phyloP scores from a whole-genome alignment of 345 rosid genomes.

The Salix caprea region DNA sequence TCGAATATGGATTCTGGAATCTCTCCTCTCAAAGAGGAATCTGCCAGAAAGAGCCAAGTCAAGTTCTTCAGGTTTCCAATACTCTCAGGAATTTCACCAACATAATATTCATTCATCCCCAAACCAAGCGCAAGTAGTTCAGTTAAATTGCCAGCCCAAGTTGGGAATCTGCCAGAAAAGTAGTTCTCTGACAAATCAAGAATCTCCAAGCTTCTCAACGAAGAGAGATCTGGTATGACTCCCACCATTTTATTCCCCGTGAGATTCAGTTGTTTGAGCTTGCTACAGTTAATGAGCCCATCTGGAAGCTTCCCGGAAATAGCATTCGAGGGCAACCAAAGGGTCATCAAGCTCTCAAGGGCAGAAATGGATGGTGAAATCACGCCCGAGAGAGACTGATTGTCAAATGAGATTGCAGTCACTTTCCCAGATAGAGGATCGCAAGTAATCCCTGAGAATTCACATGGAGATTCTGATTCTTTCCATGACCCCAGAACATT shows the following conservation, averaged over 20 bases:
- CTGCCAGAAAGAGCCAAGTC: conserved; percentile 47
- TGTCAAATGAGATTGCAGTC: conserved; percentile 40
- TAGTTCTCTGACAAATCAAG: conserved; percentile 53
- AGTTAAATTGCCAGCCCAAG: conserved; percentile 63
- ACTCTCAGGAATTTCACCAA: conserved; percentile 48
- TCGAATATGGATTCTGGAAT: conserved; percentile 63
- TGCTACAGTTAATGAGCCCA: conserved; percentile 39
- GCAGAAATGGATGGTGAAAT: conserved; percentile 57
- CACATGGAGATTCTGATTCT: conserved; percentile 54
- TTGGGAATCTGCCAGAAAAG: conserved; percentile 56
- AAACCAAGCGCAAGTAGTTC: conserved; percentile 42
- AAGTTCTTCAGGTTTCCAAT: conserved; percentile 66
- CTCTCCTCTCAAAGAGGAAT: conserved; percentile 39
- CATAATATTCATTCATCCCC: conserved; percentile 43
- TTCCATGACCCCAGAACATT: conserved; percentile 62
- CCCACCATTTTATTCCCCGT: conserved; percentile 50
- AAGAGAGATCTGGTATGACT: conserved; percentile 56
- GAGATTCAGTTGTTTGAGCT: conserved; percentile 58
- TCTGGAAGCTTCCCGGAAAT: conserved; percentile 58
- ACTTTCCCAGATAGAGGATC: conserved; percentile 45
- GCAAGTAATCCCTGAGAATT: conserved; percentile 57
- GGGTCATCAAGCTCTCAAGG: conserved; percentile 41
- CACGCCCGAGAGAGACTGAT: conserved; percentile 53
- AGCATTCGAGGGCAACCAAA: conserved; percentile 43
- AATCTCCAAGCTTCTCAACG: conserved; percentile 36